Conservation (phyloP, 495 filamentous ascomycete genomes). For the Hyphodiscus hymeniophilus region DNA sequence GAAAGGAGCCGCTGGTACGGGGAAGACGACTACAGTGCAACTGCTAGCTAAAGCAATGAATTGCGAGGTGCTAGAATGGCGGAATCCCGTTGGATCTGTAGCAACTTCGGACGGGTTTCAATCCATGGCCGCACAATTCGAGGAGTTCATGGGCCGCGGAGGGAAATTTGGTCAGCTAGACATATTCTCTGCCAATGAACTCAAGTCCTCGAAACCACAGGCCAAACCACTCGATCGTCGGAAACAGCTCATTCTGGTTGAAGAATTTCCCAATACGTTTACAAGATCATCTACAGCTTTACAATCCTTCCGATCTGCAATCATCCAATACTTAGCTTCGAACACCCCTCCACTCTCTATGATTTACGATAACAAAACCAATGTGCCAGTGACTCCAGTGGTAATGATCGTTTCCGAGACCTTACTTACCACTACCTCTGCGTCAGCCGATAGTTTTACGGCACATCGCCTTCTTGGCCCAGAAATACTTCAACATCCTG, state of each 20-base stretch:
- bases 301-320: slow-evolving; percentile 62
- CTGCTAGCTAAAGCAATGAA: slow-evolving; percentile 63
- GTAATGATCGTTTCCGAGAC: slow-evolving; percentile 90
- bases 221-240: slow-evolving; percentile 20
- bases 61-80: slow-evolving; percentile 81
- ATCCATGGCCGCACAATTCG: slow-evolving; percentile 69
- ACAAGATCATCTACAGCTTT: slow-evolving; percentile 57
- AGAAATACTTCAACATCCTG: slow-evolving; percentile 70
- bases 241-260: slow-evolving; percentile 67
- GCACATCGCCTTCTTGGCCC: slow-evolving; percentile 81
- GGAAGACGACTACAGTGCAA: slow-evolving; percentile 82
- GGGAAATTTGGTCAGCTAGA: slow-evolving; percentile 73
- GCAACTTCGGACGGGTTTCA: slow-evolving; percentile 47
- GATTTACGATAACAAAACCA: slow-evolving; percentile 17
- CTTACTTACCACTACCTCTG: slow-evolving; percentile 62
- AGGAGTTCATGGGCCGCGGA: slow-evolving; percentile 77
- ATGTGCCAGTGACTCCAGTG: slow-evolving; percentile 54
- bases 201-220: slow-evolving; percentile 23
- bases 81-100: slow-evolving; percentile 61
- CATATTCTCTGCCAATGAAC: slow-evolving; percentile 34
- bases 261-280: slow-evolving; percentile 89
- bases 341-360: slow-evolving; percentile 38
- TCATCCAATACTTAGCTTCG: slow-evolving; percentile 65
- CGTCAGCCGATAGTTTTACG: slow-evolving; percentile 79
- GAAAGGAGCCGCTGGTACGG: slow-evolving; percentile 85